A percentile compares a stretch with the other conserved stretches of the same genome.
These are phyloP conservation scores for Blastocystis sp. DNA, from an alignment of 352 stramenopile species.

Conservation along the genomic window DNA sequence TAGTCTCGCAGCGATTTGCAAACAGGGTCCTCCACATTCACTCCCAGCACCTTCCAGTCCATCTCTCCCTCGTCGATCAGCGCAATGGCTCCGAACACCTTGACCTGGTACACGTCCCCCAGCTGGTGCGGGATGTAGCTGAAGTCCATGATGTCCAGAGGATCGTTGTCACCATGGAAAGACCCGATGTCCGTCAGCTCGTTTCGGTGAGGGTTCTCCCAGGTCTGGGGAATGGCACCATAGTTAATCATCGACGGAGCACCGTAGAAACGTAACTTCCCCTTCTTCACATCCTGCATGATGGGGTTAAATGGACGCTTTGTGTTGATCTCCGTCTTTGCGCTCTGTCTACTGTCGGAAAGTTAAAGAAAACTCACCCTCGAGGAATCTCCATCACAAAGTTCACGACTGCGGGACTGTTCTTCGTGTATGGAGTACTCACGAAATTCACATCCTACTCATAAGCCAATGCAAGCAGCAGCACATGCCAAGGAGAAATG, in stretches of 20 bases:
- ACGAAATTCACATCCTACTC: background rate
- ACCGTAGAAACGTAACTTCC: slow-evolving; percentile 80
- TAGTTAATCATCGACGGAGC: slow-evolving; percentile 86
- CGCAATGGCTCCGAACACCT: slow-evolving; percentile 89
- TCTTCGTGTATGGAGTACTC: background rate
- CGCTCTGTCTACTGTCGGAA: slow-evolving; percentile 1
- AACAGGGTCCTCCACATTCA: slow-evolving; percentile 77
- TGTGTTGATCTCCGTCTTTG: slow-evolving; percentile 98
- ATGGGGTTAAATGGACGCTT: slow-evolving; percentile 86
- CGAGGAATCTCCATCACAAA: slow-evolving; percentile 60
- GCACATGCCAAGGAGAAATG: slow-evolving; percentile 50
- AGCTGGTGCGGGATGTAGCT: slow-evolving; percentile 80
- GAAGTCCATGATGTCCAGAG: slow-evolving; percentile 96
- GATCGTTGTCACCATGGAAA: slow-evolving; percentile 88
- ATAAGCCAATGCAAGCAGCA: background rate
- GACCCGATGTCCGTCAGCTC: slow-evolving; percentile 71
- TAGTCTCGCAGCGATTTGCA: slow-evolving; percentile 67
- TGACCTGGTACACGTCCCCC: slow-evolving; percentile 88
- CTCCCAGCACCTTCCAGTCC: slow-evolving; percentile 94
- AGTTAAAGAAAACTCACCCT: background rate
- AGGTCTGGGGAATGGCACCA: slow-evolving; percentile 92
- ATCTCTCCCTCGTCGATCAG: slow-evolving; percentile 96
- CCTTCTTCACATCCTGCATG: slow-evolving; percentile 95
- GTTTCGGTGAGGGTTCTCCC: slow-evolving; percentile 85
- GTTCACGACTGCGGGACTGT: background rate